A percentile compares a stretch with the other conserved stretches of the same genome.
Conservation (phyloP, 768 basidiomycete genomes). For the Phylloporus arenicola region DNA sequence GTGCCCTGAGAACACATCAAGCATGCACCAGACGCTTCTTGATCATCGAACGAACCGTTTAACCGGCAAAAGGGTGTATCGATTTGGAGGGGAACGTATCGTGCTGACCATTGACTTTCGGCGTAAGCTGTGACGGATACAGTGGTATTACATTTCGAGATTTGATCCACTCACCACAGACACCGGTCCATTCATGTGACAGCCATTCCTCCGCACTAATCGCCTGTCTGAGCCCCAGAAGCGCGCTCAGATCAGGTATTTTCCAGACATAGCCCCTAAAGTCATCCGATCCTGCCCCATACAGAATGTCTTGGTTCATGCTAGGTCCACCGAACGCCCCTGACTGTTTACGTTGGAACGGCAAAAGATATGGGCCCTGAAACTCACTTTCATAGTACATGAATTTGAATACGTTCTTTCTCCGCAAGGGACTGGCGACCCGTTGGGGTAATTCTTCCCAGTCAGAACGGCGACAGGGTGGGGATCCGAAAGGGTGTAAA, state of each 20-base stretch:
- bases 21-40: neutral
- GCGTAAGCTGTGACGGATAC: slow-evolving; percentile 42
- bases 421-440: slow-evolving; percentile 40
- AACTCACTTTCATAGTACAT: slow-evolving; percentile 70
- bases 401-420: slow-evolving; percentile 61
- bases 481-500: slow-evolving; percentile 63
- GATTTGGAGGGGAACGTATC: slow-evolving; percentile 58
- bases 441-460: slow-evolving; percentile 51
- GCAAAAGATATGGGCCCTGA: neutral
- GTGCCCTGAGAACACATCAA: slow-evolving; percentile 44
- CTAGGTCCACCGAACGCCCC: slow-evolving; percentile 68
- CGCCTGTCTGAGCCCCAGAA: slow-evolving; percentile 42
- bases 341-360: slow-evolving; percentile 41
- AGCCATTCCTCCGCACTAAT: slow-evolving; percentile 46
- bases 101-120: slow-evolving; percentile 32
- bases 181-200: slow-evolving; percentile 24
- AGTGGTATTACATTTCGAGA: slow-evolving; percentile 6
- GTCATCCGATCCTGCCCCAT: slow-evolving; percentile 77
- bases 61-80: slow-evolving; percentile 57
- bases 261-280: slow-evolving; percentile 78
- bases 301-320: slow-evolving; percentile 50
- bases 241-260: slow-evolving; percentile 46
- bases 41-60: slow-evolving; percentile 39
- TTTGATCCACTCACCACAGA: slow-evolving; percentile 26
- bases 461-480: slow-evolving; percentile 67